These are phyloP conservation scores for Gynandropsis gynandra DNA, from an alignment of 345 rosid species.

Conservation along the genomic window DNA sequence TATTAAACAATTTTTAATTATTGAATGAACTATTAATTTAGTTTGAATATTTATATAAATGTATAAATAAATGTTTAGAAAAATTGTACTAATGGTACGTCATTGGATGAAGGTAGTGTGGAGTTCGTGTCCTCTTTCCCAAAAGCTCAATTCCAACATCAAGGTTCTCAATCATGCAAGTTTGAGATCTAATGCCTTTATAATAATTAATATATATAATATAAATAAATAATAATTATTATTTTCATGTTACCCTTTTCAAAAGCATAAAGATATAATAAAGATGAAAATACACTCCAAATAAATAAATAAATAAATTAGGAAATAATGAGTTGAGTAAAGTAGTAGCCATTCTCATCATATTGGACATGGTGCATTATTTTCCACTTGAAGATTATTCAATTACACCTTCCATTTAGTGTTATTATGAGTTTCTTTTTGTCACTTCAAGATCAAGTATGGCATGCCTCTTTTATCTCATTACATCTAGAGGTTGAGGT, in stretches of 20 bases:
- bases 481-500: no score
- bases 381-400: slow-evolving; percentile 30
- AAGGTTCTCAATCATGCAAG: slow-evolving; percentile 30
- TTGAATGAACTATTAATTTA: no score
- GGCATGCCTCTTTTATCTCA: not conserved
- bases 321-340: slow-evolving; percentile 22
- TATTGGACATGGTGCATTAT: slow-evolving; percentile 8
- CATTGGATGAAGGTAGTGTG: no score
- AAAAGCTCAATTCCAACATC: slow-evolving; percentile 30
- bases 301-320: slow-evolving; percentile 6
- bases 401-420: slow-evolving; percentile 22
- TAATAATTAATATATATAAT: slow-evolving; percentile 7
- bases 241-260: slow-evolving; percentile 25
- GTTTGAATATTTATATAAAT: no score
- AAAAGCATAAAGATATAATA: slow-evolving; percentile 6
- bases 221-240: slow-evolving; percentile 17
- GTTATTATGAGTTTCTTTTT: slow-evolving; percentile 29
- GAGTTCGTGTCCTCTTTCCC: slow-evolving; percentile 22
- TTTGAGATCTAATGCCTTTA: slow-evolving; percentile 23
- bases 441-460: slow-evolving; percentile 33
- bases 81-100: no score
- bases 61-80: no score
- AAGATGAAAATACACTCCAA: slow-evolving; percentile 13
- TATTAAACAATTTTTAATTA: no score
- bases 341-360: slow-evolving; percentile 21